Base-by-base conservation (phyloP, 805 yeast species). In the Schwanniomyces vanrijiae region DNA sequence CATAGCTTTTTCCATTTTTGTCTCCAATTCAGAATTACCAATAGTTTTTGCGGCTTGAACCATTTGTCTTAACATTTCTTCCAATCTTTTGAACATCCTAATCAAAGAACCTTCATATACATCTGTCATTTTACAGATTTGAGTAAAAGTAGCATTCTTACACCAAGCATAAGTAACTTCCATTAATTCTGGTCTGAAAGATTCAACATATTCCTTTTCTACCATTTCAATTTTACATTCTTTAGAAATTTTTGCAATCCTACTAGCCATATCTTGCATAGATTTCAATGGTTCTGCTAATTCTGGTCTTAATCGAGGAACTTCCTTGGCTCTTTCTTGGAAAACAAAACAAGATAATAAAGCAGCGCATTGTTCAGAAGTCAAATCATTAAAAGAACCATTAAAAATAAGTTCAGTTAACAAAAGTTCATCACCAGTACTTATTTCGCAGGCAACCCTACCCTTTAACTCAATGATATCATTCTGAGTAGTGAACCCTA, bases 91-190 rank as follows among this genome's bases (percentile, higher is more conserved):
- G 74, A 94, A 94, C 83, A 89, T 88, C 64, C 99, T 83, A 54
- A 94, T 92, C 61, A 94, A 77, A 19, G 96, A 86, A 37, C 99
- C 99, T 72, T 94, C 99, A 57, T 92, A 94, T 38, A 94, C 98
- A 62, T 94, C 99, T 0, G 99, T 94, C 97, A 94, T 90, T 67
- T 92, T 92, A 73, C 98, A 92, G 52, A 94, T 92, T 64, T 92
- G 97, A 0, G 97, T 92, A 67, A 94, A 94, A 0, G 94, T 75
- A 5, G 96, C 97, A 16, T 98, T 98, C 62, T 86, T 85, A 66
- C 97, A 90, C 99, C 99, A 94, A 41, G 92, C 88, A 66, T 73
- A 90, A 1, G 94, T 97, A 43, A 94, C 97, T 64, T 91, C 98
- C 98, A 94, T 92, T 51, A 94, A 76, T 62, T 94, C 96, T 16